Evolutionary conservation across 306 rosid genomes (phyloP).

Genomic region (Glycyrrhiza uralensis): DNA sequence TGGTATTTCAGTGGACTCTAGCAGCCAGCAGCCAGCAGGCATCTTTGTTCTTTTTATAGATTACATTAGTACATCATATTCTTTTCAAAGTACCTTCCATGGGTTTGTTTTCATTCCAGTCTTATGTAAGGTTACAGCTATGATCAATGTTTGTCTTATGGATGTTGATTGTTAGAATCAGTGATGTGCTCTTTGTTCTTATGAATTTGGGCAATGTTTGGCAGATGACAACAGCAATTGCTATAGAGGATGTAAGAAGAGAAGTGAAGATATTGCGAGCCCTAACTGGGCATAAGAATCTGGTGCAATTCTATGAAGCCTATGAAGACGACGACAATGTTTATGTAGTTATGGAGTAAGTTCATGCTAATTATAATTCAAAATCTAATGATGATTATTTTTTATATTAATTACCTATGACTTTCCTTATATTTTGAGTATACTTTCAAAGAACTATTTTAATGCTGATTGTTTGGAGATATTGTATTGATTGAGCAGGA

Average conservation of each 20-base stretch:
- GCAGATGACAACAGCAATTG: slow-evolving; percentile 89
- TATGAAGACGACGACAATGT: slow-evolving; percentile 81
- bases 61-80: not conserved
- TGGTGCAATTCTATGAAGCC: slow-evolving; percentile 80
- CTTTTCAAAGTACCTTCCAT: not conserved
- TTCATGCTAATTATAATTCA: slow-evolving; percentile 24
- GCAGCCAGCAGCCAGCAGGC: not conserved
- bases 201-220: slow-evolving; percentile 27
- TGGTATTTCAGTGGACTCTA: slow-evolving; percentile 1
- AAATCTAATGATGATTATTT: not conserved
- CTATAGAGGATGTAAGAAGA: slow-evolving; percentile 81
- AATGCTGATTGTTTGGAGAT: slow-evolving; percentile 13
- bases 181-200: slow-evolving; percentile 22
- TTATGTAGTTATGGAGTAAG: slow-evolving; percentile 88
- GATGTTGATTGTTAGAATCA: slow-evolving; percentile 6
- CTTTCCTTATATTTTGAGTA: not conserved
- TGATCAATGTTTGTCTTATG: slow-evolving; percentile 14
- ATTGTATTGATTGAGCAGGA: not conserved
- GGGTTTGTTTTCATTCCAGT: slow-evolving; percentile 18
- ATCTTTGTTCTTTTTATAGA: not conserved
- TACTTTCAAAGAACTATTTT: not conserved
- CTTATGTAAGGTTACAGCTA: not conserved
- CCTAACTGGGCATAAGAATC: slow-evolving; percentile 69
- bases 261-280: slow-evolving; percentile 87
- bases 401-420: not conserved